These are phyloP conservation scores for Penicillium sp. DNA, from an alignment of 2,329 filamentous ascomycete species.

Conservation along the genomic window DNA sequence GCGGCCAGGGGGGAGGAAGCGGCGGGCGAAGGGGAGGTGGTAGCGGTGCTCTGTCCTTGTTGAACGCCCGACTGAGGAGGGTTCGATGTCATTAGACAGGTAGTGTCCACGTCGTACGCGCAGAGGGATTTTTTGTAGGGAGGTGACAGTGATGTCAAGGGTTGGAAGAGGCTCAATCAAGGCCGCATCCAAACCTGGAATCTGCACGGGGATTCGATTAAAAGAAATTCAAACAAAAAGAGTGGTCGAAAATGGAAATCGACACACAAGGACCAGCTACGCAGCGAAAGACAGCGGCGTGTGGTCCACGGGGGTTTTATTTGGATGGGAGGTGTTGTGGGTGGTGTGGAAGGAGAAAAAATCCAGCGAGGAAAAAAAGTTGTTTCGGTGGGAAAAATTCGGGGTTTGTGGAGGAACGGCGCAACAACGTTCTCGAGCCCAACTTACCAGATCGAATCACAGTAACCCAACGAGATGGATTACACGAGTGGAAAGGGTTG, in stretches of 20 bases:
- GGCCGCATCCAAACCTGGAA: slow-evolving; percentile 28
- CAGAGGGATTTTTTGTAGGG: slow-evolving; percentile 12
- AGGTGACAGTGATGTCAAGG: slow-evolving; percentile 25
- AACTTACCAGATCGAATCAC: neutral
- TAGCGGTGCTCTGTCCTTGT: slow-evolving; percentile 47
- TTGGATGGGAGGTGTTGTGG: slow-evolving; percentile 12
- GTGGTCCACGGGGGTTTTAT: slow-evolving; percentile 16
- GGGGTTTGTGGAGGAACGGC: slow-evolving; percentile 15
- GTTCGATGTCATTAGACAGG: slow-evolving; percentile 62
- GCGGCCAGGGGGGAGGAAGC: slow-evolving; percentile 52
- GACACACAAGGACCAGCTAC: slow-evolving; percentile 20
- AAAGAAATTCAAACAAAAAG: slow-evolving; percentile 13
- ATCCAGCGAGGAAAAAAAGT: slow-evolving; percentile 19
- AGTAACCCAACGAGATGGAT: neutral
- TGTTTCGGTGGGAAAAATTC: slow-evolving; percentile 23
- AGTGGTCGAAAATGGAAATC: slow-evolving; percentile 17
- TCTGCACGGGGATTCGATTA: slow-evolving; percentile 9
- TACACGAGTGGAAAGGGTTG: slow-evolving; percentile 7
- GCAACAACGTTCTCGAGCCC: neutral
- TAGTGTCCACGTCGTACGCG: slow-evolving; percentile 30
- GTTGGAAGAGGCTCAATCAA: slow-evolving; percentile 20
- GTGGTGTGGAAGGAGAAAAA: slow-evolving; percentile 23
- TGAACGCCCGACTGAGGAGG: slow-evolving; percentile 49
- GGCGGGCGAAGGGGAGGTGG: slow-evolving; percentile 42
- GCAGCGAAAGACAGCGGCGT: slow-evolving; percentile 21